phyloP scores from a whole-genome alignment of 1,284 basidiomycete genomes.

The Fomes fomentarius region DNA sequence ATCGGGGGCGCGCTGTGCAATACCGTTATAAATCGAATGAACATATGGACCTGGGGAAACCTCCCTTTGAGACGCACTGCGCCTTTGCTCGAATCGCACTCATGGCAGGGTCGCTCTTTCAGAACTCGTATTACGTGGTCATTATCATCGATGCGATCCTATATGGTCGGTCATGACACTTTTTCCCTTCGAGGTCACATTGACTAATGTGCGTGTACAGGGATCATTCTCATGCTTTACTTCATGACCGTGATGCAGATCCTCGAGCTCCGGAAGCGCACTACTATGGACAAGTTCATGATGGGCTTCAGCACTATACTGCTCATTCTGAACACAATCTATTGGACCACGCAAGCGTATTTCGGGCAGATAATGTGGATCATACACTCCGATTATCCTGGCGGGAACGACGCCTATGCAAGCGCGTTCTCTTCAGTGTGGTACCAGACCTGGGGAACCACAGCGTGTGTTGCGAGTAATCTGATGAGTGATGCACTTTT shows the following conservation, averaged over 20 bases:
- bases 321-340: constrained; percentile 20
- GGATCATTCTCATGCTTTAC: constrained; percentile 20
- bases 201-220: constrained; percentile 3
- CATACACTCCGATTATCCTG: constrained; percentile 19
- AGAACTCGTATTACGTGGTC: constrained; percentile 11
- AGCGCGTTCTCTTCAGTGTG: constrained; percentile 15
- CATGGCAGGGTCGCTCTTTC: constrained; percentile 10
- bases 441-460: constrained; percentile 25
- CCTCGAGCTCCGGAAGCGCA: constrained; percentile 3
- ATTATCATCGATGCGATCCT: constrained; percentile 15
- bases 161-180: neutral
- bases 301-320: constrained; percentile 19
- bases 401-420: constrained; percentile 19
- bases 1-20: neutral
- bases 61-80: neutral
- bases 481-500: constrained; percentile 26
- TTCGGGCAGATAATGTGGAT: constrained; percentile 28
- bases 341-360: constrained; percentile 19
- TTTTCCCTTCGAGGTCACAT: neutral
- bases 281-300: constrained; percentile 13
- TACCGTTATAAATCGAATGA: neutral
- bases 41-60: no score
- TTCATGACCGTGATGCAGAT: constrained; percentile 12
- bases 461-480: constrained; percentile 18
- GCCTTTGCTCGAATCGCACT: neutral